A percentile compares a stretch with the other conserved stretches of the same genome.
Conservation (phyloP, 768 basidiomycete species). For the Kwoniella botswanensis region DNA sequence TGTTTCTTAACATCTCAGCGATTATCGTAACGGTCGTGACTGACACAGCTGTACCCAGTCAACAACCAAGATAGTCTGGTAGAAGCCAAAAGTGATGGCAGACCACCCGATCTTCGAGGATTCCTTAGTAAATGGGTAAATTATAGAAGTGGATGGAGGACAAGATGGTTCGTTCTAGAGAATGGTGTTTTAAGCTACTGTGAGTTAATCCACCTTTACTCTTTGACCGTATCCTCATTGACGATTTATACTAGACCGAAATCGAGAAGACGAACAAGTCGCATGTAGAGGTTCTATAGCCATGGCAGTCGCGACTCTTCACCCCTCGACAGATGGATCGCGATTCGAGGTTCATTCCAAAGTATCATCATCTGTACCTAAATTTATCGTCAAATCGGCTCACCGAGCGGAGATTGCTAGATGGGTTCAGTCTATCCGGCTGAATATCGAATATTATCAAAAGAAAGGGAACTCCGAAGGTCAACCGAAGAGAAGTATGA, state of each 20-base stretch:
- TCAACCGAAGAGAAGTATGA: conserved; percentile 16
- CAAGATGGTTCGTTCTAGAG: conserved; percentile 89
- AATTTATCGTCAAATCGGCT: conserved; percentile 61
- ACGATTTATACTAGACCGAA: conserved; percentile 68
- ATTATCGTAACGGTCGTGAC: neutral
- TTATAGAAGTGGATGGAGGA: conserved; percentile 85
- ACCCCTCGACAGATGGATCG: conserved; percentile 64
- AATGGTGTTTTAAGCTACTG: conserved; percentile 73
- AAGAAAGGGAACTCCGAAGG: conserved; percentile 39
- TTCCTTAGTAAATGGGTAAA: conserved; percentile 83
- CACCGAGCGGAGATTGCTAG: conserved; percentile 87
- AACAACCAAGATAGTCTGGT: conserved; percentile 80
- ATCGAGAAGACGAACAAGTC: conserved; percentile 85
- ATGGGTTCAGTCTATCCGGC: conserved; percentile 78
- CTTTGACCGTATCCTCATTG: neutral
- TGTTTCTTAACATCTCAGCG: conserved; percentile 47
- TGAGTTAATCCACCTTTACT: conserved; percentile 12
- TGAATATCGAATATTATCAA: conserved; percentile 74
- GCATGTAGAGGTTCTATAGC: conserved; percentile 85
- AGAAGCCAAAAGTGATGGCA: conserved; percentile 45
- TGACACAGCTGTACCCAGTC: conserved; percentile 60
- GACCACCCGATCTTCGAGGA: conserved; percentile 46
- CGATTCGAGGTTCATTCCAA: conserved; percentile 78
- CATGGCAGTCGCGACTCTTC: conserved; percentile 71
- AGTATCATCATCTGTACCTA: conserved; percentile 53